phyloP scores from a whole-genome alignment of 2,329 filamentous ascomycete species.

The Amphichorda felina region DNA sequence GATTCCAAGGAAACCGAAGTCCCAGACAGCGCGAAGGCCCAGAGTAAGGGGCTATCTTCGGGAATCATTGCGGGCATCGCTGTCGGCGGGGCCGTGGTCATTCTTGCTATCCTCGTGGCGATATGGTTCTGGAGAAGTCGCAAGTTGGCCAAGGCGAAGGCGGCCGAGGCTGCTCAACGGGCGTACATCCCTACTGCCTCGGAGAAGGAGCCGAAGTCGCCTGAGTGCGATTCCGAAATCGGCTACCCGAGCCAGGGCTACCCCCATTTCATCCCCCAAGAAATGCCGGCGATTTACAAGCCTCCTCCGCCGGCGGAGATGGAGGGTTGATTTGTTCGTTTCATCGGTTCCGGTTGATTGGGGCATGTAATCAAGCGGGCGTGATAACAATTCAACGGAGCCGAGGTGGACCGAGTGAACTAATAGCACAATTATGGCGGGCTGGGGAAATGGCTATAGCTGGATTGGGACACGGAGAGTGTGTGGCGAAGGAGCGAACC shows the following conservation, averaged over 20 bases:
- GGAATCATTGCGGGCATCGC: not conserved
- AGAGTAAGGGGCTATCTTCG: not conserved
- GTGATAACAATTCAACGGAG: too few relatives aligned
- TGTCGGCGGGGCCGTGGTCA: not conserved
- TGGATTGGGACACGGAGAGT: too few relatives aligned
- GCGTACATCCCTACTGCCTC: not conserved
- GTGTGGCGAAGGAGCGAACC: too few relatives aligned
- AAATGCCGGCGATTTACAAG: not conserved
- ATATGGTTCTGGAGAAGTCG: not conserved
- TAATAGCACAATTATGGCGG: too few relatives aligned
- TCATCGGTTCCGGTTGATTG: too few relatives aligned
- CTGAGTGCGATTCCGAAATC: not conserved
- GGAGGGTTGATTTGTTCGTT: too few relatives aligned
- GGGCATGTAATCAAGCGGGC: too few relatives aligned
- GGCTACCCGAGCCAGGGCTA: not conserved
- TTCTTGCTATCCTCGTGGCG: constrained; percentile 2
- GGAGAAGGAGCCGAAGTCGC: not conserved
- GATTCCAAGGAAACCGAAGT: too few relatives aligned
- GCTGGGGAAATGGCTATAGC: too few relatives aligned
- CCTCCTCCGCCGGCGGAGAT: not conserved
- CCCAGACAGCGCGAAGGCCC: not conserved
- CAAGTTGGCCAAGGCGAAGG: too few relatives aligned
- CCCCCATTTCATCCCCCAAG: not conserved
- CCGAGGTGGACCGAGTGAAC: too few relatives aligned
- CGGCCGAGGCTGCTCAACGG: too few relatives aligned